phyloP scores from a whole-genome alignment of 1,284 basidiomycete species.

The Pholiota adiposa region DNA sequence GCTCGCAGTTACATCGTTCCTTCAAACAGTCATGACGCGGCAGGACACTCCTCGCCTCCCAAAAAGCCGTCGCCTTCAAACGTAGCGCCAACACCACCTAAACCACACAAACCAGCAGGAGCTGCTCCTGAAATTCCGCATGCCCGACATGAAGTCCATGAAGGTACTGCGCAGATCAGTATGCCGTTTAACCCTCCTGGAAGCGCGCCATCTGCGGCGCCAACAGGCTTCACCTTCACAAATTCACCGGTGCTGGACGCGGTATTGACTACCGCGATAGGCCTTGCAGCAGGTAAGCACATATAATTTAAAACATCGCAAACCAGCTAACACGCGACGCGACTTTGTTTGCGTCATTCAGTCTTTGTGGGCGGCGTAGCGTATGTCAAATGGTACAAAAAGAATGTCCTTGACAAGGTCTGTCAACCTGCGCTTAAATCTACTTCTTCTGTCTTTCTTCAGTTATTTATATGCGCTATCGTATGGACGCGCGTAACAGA shows the following conservation, averaged over 20 bases:
- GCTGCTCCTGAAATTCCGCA: constrained; percentile 17
- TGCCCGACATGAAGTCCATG: constrained; percentile 43
- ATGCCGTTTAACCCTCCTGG: constrained; percentile 48
- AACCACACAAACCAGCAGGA: constrained; percentile 1
- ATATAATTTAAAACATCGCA: background rate
- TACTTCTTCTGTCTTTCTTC: constrained; percentile 8
- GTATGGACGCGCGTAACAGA: constrained; percentile 38
- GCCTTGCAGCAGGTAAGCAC: constrained; percentile 60
- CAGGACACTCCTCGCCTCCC: background rate
- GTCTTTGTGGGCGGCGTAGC: constrained; percentile 73
- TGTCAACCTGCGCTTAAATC: constrained; percentile 16
- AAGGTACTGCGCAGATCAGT: constrained; percentile 38
- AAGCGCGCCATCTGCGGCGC: constrained; percentile 30
- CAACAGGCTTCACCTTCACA: constrained; percentile 36
- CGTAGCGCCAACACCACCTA: constrained; percentile 2
- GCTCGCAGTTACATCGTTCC: constrained; percentile 12
- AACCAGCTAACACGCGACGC: background rate
- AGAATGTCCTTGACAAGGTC: constrained; percentile 78
- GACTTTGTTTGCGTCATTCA: constrained; percentile 26
- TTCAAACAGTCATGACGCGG: background rate
- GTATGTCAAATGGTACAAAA: constrained; percentile 82
- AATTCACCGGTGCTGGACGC: constrained; percentile 54
- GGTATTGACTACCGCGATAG: constrained; percentile 60
- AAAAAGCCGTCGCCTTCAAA: constrained; percentile 4
- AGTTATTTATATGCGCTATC: constrained; percentile 12